Conservation (phyloP, 1,284 basidiomycete genomes). For the Anthracocystis walkeri region DNA sequence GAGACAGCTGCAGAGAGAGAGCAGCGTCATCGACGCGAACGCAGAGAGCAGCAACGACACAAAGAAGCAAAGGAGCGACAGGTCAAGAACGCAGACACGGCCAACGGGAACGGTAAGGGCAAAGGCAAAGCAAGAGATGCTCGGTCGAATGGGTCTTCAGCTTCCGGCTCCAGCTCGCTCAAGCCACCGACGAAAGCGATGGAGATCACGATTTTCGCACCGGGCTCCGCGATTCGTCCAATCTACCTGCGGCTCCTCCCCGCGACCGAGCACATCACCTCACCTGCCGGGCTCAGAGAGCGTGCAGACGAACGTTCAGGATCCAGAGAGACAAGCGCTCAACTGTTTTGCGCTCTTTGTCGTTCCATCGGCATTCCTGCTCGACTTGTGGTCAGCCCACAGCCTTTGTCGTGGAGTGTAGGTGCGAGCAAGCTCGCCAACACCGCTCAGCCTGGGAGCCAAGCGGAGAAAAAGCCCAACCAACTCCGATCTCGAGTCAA, state of each 20-base stretch:
- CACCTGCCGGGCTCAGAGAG: slow-evolving; percentile 87
- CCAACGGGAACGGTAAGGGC: slow-evolving; percentile 27
- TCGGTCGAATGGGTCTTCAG: not conserved
- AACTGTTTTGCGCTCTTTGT: slow-evolving; percentile 90
- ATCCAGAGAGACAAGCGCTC: slow-evolving; percentile 86
- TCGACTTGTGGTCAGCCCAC: slow-evolving; percentile 87
- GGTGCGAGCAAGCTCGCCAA: slow-evolving; percentile 67
- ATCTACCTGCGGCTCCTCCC: slow-evolving; percentile 70
- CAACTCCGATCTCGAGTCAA: slow-evolving; percentile 27
- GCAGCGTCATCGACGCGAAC: slow-evolving; percentile 56
- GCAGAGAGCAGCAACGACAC: slow-evolving; percentile 32
- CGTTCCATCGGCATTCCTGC: slow-evolving; percentile 87
- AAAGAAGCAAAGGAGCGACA: slow-evolving; percentile 30
- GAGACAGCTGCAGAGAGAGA: slow-evolving; percentile 61
- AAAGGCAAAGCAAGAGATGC: slow-evolving; percentile 20
- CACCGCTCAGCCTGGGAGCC: slow-evolving; percentile 41
- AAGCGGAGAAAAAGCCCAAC: slow-evolving; percentile 63
- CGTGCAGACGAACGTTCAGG: slow-evolving; percentile 84
- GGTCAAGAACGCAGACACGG: slow-evolving; percentile 1
- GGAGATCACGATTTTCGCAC: slow-evolving; percentile 71
- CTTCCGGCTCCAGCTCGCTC: not conserved
- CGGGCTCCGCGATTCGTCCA: slow-evolving; percentile 53
- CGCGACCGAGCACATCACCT: slow-evolving; percentile 79
- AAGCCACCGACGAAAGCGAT: slow-evolving; percentile 35
- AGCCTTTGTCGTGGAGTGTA: slow-evolving; percentile 85